Evolutionary conservation across 2,329 filamentous ascomycete species (phyloP).

Genomic region (Colletotrichum chrysophilum): DNA sequence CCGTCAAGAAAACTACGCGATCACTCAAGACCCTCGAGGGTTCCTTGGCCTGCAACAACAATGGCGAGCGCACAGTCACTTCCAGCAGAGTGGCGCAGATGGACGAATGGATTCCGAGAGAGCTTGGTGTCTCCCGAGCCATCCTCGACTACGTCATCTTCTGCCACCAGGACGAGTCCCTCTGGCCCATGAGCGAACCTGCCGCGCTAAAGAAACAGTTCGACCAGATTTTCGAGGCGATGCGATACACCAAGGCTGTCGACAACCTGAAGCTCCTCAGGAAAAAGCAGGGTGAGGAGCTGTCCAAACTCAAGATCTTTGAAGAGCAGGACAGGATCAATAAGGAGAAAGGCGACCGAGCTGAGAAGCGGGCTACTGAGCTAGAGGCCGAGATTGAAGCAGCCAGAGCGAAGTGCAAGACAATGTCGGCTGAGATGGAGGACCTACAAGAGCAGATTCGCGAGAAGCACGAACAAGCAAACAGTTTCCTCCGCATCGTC

Average conservation of each 20-base stretch:
- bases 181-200: conserved; percentile 96
- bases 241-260: conserved; percentile 97
- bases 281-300: conserved; percentile 81
- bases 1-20: conserved; percentile 79
- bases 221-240: conserved; percentile 96
- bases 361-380: conserved; percentile 67
- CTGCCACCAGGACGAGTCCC: conserved; percentile 96
- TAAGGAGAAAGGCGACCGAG: conserved; percentile 82
- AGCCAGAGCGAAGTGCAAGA: conserved; percentile 62
- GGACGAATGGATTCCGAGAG: conserved; percentile 82
- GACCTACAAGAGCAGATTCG: conserved; percentile 62
- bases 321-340: conserved; percentile 81
- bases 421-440: conserved; percentile 65
- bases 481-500: conserved; percentile 76
- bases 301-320: conserved; percentile 74
- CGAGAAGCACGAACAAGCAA: conserved; percentile 74
- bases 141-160: conserved; percentile 96
- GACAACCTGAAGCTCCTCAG: conserved; percentile 89
- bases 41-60: conserved; percentile 74
- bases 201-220: conserved; percentile 88
- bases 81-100: conserved; percentile 84
- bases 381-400: conserved; percentile 71
- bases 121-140: conserved; percentile 87
- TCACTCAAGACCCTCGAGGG: conserved; percentile 86
- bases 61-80: conserved; percentile 79